Evolutionary conservation across 1,284 basidiomycete species (phyloP).

Genomic region (Leccinum pachyderme): DNA sequence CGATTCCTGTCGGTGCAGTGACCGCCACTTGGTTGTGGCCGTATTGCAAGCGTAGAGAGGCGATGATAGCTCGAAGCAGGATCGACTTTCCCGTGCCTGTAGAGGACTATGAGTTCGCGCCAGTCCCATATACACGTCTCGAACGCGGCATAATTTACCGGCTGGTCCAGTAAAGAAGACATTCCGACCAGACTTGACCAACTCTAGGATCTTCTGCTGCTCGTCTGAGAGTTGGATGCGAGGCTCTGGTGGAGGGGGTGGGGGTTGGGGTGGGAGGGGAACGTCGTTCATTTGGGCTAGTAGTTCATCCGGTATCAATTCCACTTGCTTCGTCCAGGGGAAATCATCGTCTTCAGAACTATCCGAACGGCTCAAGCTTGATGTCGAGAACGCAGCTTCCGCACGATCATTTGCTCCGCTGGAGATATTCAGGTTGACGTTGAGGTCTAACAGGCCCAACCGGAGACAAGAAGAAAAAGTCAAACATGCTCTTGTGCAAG

Average conservation of each 20-base stretch:
- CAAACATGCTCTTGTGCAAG: not conserved
- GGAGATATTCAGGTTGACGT: slow-evolving; percentile 22
- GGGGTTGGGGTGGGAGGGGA: slow-evolving; percentile 1
- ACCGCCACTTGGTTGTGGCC: slow-evolving; percentile 57
- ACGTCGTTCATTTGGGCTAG: not conserved
- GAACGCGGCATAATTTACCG: slow-evolving; percentile 39
- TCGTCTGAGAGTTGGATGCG: slow-evolving; percentile 43
- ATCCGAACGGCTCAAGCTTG: slow-evolving; percentile 1
- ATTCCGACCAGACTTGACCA: slow-evolving; percentile 56
- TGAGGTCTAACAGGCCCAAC: slow-evolving; percentile 17
- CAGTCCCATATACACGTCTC: not conserved
- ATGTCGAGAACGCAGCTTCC: slow-evolving; percentile 2
- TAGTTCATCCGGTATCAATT: not conserved
- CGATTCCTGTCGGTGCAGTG: slow-evolving; percentile 80
- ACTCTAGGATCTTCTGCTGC: slow-evolving; percentile 55
- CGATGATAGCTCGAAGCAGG: slow-evolving; percentile 71
- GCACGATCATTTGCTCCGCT: slow-evolving; percentile 1
- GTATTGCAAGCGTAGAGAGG: slow-evolving; percentile 39
- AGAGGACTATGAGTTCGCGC: slow-evolving; percentile 11
- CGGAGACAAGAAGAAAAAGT: not conserved
- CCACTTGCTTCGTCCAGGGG: not conserved
- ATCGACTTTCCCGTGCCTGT: slow-evolving; percentile 82
- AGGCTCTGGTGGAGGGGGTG: slow-evolving; percentile 7
- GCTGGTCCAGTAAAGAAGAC: slow-evolving; percentile 84
- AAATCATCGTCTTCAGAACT: not conserved